phyloP scores from a whole-genome alignment of 495 filamentous ascomycete genomes.

The Rhizodiscina lignyota region DNA sequence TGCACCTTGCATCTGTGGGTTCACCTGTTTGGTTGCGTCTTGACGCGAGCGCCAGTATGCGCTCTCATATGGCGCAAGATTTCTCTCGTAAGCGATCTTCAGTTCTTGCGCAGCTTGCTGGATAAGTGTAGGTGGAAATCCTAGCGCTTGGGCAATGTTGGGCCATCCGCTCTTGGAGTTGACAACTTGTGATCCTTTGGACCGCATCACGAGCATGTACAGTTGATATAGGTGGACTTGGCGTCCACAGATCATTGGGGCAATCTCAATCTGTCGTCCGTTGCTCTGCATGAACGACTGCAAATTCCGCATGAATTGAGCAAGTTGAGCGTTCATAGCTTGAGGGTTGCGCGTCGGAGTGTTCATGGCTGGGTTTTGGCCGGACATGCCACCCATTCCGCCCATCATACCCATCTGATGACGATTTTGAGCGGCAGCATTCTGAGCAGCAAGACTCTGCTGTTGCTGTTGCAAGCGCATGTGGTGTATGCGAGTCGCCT shows the following conservation, averaged over 20 bases:
- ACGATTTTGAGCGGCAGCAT: constrained; percentile 30
- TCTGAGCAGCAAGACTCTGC: constrained; percentile 27
- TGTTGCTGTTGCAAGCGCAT: constrained; percentile 43
- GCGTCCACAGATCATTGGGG: constrained; percentile 53
- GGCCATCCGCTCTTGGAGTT: constrained; percentile 53
- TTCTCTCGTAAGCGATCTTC: constrained; percentile 53
- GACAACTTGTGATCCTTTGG: constrained; percentile 65
- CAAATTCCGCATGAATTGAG: constrained; percentile 62
- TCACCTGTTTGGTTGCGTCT: too few relatives aligned
- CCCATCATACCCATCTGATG: constrained; percentile 13
- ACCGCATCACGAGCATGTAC: constrained; percentile 56
- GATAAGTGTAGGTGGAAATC: constrained; percentile 47
- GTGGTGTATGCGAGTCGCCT: constrained; percentile 22
- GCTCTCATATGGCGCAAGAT: constrained; percentile 54
- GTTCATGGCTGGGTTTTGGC: constrained; percentile 33
- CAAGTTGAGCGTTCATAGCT: constrained; percentile 18
- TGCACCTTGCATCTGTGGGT: too few relatives aligned
- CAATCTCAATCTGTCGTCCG: constrained; percentile 49
- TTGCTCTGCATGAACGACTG: constrained; percentile 53
- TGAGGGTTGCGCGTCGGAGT: constrained; percentile 11
- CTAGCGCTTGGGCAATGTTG: constrained; percentile 47
- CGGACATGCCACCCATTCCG: too few relatives aligned
- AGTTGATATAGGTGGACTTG: constrained; percentile 55
- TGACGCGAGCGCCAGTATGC: constrained; percentile 23
- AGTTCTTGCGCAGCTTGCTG: constrained; percentile 51